Evolutionary conservation across 768 basidiomycete genomes (phyloP), one percentile per base, ranked within the genome.

Genomic region (Auricularia sp.): DNA sequence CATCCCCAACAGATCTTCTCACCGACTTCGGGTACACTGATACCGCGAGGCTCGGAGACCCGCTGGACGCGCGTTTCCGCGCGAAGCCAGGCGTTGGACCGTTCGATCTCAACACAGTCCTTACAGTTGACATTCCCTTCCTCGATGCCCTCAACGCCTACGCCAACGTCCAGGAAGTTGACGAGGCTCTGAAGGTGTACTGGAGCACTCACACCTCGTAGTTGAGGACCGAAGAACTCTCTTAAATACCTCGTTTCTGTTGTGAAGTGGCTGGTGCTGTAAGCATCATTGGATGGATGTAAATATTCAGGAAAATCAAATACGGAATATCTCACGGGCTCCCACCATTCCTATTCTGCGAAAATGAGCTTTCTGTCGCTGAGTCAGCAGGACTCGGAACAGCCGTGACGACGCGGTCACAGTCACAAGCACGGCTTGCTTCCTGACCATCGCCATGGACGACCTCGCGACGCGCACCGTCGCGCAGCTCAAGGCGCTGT

Each of bases 401-500:
- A 29, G 29, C 29, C 39, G 39, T 42, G 39, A 42, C 39, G 39
- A 8, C 39, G 13, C 39, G 39, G 8, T 42, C 29, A 29, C 29
- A 29, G 29, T 29, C 29, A 29, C 29, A 29, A 29, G 39, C 39
- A 42, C 39, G 8, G 8, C 13, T 42, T 7, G 39, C 39, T 42
- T 42, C 39, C 13, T 42, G 29, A 7, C 39, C 8, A 42, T 14
- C 39, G 13, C 39, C 39, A 42, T 42, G 39, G 39, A 42, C 39
- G 39, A 42, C 39, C 39, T 42, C 8, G 7, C 39, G 39, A 42
- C 39, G 8, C 39, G 39, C 7, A 51, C 47, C 18, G 47, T 51
- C 10, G 47, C 83, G 21, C 85, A 86, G 67, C 79, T 92, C 21
- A 89, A 84, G 70, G 79, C 79, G 3, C 65, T 90, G 14, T 91